Evolutionary conservation across 2,329 filamentous ascomycete genomes (phyloP), one percentile per base, ranked within the genome.

Genomic region (Tolypocladium capitatum): DNA sequence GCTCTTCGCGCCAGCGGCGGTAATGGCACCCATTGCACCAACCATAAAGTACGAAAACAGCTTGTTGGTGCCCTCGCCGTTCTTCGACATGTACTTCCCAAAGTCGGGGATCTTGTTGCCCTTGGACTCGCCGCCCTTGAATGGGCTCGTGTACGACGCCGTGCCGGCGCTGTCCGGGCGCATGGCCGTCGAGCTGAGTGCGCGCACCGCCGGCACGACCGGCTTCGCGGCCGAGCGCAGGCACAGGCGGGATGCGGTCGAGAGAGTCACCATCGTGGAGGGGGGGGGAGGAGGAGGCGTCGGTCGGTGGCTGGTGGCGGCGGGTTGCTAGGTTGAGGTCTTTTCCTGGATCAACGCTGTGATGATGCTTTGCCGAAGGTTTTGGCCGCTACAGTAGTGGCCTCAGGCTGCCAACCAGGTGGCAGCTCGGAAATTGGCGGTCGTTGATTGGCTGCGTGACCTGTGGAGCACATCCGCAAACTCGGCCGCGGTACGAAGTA

Each of bases 31-130:
- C 78, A 98, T 84, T 48, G 87, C 83, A 61, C 92, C 92, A 57
- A 95, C 92, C 87, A 97, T 95, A 73, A 98, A 97, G 80, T 98
- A 98, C 62, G 83, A 82, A 69, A 95, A 92, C 58, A 94, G 74
- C 75, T 90, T 84, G 73, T 94, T 95, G 62, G 75, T 75, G 57
- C 73, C 77, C 67, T 83, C 75, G 58, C 72, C 71, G 56, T 73
- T 72, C 66, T 80, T 82, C 69, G 79, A 83, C 71, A 82, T 75
- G 75, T 98, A 98, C 67, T 89, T 84, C 68, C 80, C 80, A 71
- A 94, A 97, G 72, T 86, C 82, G 58, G 92, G 92, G 63, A 97
- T 84, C 69, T 85, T 81, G 68, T 75, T 81, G 58, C 67, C 71
- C 64, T 72, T 73, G 58, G 60, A 57, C 61, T 73, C 66, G 64